Base-by-base conservation (phyloP, 768 basidiomycete genomes). In the Mycena chlorophos region DNA sequence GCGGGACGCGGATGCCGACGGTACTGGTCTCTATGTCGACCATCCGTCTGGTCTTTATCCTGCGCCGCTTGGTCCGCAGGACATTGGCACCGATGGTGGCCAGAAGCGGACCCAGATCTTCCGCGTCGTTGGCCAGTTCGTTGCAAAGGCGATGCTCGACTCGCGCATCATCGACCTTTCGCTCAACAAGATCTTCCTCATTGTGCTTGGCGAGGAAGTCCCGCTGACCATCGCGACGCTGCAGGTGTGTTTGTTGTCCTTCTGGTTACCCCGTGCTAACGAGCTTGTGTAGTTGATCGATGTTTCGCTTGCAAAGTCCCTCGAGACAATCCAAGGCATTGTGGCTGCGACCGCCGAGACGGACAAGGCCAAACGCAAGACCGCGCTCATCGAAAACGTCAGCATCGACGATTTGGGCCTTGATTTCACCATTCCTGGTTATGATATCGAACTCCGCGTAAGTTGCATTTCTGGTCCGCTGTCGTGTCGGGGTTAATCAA, bases 371-470 rank as follows among this genome's bases (percentile, higher is more conserved):
- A 73, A 78, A 45, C 78, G 79, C 56, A 86, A 87, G 63, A 72
- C 84, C 46, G 77, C 79, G 42, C 66, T 79, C 59, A 76, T 84
- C 68, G 82, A 87, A 67, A 71, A 84, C 55, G 76, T 89, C 31
- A 84, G 78, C 20, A 76, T 98, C 17, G 89, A 91, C 59, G 95
- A 98, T 66, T 82, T 99, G 29, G 85, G 89, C 0, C 81, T 99
- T 19, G 97, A 99, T 73, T 99, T 98, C 71, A 98, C 96, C 6
- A 79, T 98, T 17, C 97, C 97, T 8, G 97, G 97, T 14, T 94
- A 96, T 67, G 87, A 94, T 66, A 89, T 98, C 54, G 93, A 97
- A 69, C 80, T 98, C 26, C 84, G 84, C 68, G 94, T 92, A 67
- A 54, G 84, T 70, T 31, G 47, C 14, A 30, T 16, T 30, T 26